Evolutionary conservation across 495 filamentous ascomycete species (phyloP).

Genomic region (Poronia punctata): DNA sequence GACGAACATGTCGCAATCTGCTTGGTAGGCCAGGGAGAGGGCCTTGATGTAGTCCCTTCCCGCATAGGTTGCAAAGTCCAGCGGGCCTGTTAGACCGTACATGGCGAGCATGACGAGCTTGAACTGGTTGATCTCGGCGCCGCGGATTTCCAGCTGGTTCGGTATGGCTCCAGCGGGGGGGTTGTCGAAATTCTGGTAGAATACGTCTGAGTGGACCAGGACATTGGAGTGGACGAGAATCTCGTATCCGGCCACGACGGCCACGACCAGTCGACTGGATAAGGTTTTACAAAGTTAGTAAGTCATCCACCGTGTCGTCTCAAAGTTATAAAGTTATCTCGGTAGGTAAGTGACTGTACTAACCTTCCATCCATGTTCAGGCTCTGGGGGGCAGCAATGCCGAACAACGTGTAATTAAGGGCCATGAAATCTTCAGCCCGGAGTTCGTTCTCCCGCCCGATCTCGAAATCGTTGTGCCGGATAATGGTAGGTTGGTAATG

Average conservation of each 20-base stretch:
- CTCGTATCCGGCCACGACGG: not conserved
- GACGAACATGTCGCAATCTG: not conserved
- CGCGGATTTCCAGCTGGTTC: not conserved
- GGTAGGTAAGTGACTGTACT: too few relatives aligned
- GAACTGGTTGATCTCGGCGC: not conserved
- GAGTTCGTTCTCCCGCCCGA: too few relatives aligned
- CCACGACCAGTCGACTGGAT: not conserved
- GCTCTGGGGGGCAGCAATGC: too few relatives aligned
- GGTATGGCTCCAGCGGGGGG: not conserved
- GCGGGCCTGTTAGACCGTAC: not conserved
- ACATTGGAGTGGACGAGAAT: not conserved
- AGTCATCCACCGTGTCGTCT: too few relatives aligned
- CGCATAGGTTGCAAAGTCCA: not conserved
- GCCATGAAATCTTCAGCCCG: too few relatives aligned
- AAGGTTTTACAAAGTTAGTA: not conserved
- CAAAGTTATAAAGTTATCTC: not conserved
- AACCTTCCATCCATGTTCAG: too few relatives aligned
- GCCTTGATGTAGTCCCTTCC: slow-evolving; percentile 3
- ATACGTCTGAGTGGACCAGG: not conserved
- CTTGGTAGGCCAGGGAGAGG: not conserved
- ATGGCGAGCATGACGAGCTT: not conserved
- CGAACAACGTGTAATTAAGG: too few relatives aligned
- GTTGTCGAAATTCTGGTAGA: not conserved
- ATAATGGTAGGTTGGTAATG: too few relatives aligned
- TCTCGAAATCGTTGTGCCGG: too few relatives aligned